These are phyloP conservation scores for Escallonia herrerae DNA, from an alignment of 129 eudicot species.

Conservation along the genomic window DNA sequence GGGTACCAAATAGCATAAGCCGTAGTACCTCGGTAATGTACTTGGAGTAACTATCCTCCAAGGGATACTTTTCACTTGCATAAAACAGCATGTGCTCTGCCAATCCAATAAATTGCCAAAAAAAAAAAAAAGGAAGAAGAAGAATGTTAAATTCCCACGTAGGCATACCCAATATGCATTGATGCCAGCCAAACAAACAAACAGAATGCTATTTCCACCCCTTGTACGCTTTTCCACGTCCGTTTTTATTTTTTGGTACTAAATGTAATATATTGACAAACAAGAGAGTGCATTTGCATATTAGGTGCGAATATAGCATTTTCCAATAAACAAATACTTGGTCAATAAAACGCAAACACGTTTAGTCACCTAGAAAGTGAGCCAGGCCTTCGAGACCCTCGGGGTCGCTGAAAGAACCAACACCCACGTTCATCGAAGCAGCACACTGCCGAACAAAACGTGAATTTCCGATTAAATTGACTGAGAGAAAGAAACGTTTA, in stretches of 20 bases:
- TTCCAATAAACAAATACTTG: too few relatives aligned
- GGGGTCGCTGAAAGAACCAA: constrained; percentile 87
- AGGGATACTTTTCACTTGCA: constrained; percentile 96
- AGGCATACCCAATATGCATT: too few relatives aligned
- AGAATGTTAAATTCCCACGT: background rate
- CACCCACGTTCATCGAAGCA: constrained; percentile 83
- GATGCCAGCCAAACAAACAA: too few relatives aligned
- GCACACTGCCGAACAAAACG: constrained; percentile 41
- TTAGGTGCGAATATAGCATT: too few relatives aligned
- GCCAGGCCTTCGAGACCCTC: constrained; percentile 94
- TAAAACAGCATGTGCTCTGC: constrained; percentile 98
- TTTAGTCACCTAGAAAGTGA: constrained; percentile 72
- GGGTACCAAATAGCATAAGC: background rate
- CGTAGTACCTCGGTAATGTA: constrained; percentile 75
- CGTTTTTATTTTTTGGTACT: too few relatives aligned
- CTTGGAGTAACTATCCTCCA: constrained; percentile 93
- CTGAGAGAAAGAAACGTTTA: too few relatives aligned
- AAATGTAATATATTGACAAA: too few relatives aligned
- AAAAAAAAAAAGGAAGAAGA: constrained; percentile 12
- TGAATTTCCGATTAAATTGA: background rate
- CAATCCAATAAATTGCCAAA: too few relatives aligned
- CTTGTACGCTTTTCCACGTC: too few relatives aligned
- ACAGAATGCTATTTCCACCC: too few relatives aligned
- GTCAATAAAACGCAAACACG: too few relatives aligned
- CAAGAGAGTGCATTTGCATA: too few relatives aligned